These are phyloP conservation scores for Trichoderma brevicompactum DNA, from an alignment of 2,329 filamentous ascomycete species.

Conservation along the genomic window DNA sequence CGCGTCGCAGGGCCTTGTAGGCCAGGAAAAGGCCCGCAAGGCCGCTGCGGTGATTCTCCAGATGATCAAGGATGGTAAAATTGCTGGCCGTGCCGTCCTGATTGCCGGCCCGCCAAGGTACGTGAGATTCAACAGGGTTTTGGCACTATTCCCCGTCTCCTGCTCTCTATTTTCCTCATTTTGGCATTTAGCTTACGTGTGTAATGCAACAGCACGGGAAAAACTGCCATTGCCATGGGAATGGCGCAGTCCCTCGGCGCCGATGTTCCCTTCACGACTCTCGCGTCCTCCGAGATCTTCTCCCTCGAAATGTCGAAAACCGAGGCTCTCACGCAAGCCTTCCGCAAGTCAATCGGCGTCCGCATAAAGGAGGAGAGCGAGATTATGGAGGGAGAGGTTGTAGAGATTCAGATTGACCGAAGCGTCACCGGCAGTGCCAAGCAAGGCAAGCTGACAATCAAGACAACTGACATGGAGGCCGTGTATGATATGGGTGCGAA, in stretches of 20 bases:
- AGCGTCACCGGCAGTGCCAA: conserved; percentile 96
- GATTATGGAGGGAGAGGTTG: conserved; percentile 98
- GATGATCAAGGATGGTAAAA: conserved; percentile 99
- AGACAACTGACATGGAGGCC: conserved; percentile 99
- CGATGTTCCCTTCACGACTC: conserved; percentile 94
- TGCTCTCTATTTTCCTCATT: neutral
- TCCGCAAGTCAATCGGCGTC: conserved; percentile 96
- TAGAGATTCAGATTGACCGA: conserved; percentile 97
- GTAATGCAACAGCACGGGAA: conserved; percentile 72
- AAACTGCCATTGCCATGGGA: conserved; percentile 98
- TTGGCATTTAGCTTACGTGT: conserved; percentile 5
- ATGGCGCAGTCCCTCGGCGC: conserved; percentile 95
- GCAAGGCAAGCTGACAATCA: conserved; percentile 98
- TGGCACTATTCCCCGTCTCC: neutral
- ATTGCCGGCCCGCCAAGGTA: conserved; percentile 91
- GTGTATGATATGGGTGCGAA: conserved; percentile 99
- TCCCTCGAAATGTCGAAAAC: conserved; percentile 99
- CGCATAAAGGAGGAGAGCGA: conserved; percentile 99
- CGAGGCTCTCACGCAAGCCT: conserved; percentile 96
- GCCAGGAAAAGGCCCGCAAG: conserved; percentile 94
- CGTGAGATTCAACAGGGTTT: conserved; percentile 25
- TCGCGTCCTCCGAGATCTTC: conserved; percentile 96
- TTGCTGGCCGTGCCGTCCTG: conserved; percentile 90
- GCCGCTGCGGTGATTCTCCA: conserved; percentile 94
- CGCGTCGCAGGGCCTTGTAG: conserved; percentile 89